Evolutionary conservation across 2,329 filamentous ascomycete species (phyloP), one percentile per base, ranked within the genome.

Genomic region (Apiospora aurea): DNA sequence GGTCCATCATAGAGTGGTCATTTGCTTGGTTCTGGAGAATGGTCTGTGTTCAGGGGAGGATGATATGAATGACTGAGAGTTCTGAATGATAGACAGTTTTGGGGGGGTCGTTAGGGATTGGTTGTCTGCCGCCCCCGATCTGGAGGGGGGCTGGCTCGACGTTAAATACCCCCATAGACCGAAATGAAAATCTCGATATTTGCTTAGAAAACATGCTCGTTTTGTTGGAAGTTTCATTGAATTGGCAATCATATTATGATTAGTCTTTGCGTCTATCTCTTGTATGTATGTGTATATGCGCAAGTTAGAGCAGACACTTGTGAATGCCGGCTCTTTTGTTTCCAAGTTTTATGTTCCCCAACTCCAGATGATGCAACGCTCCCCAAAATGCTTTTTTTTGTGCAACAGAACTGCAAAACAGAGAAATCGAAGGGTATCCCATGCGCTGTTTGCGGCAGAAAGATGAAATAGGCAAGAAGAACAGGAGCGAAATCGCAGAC

Each of bases 321-420:
- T 61, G 16, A 61, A 41, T 24, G 21, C 21, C 57, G 21, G 57
- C 57, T 34, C 57, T 18, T 10, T 64, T 64, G 57, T 41, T 1
- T 10, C 57, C 57, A 38, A 41, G n/a, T 38, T 64, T 64, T 64
- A 21, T n/a, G 2, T 41, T 18, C 14, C 51, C 57, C 34, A 38
- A 41, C 34, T 64, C 57, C 57, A 41, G 57, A 64, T 64, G 34
- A 64, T 64, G 57, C 57, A 64, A 64, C 57, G 57, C 57, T 64
- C 57, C 57, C 34, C 13, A 41, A 64, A 61, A 41, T 41, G 34
- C 41, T 41, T n/a, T 34, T 10, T 10, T 34, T 34, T 10, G 3
- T 34, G 18, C 18, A 41, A 64, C 57, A 16, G 7, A n/a, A 24
- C 10, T 11, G 29, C 57, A 18, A 64, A 41, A 14, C 34, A 64